Base-by-base conservation (phyloP, 345 rosid species). In the Passiflora organensis region DNA sequence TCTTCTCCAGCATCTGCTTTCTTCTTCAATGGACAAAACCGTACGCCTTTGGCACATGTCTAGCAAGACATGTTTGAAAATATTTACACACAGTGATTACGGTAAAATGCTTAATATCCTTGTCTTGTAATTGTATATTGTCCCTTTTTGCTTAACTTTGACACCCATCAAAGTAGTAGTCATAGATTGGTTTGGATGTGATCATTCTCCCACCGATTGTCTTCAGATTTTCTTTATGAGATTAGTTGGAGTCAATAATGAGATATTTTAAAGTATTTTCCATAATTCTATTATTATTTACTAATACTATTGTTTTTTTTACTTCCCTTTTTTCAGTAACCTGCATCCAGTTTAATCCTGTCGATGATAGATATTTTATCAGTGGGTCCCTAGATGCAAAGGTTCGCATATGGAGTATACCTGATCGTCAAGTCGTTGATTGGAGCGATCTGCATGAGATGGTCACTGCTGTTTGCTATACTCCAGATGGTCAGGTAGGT, bases 21-120 rank as follows among this genome's bases (percentile, higher is more conserved):
- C 99, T 55, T 85, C 99, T 39, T 93, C 99, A 41, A 93, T 89
- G 99, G 99, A 93, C 75, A 93, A 93, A 75, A 93, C 99, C 10
- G 96, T 93, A 63, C 90, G 96, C 34, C 71, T 93, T 39, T 93
- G 99, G 99, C 68, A 83, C 74, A 73, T 89, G 73, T 76, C 79
- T 55, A 84, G 87, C 79, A 72, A 86, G 74, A 73, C 83, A 43
- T 93, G 99, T 74, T 80, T 89, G 82, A 89, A 87, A 80, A 69
- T 83, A 51, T 93, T 86, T 71, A 78, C 96, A 0, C 99, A 93
- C 76, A 86, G 85, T 78, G 95, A 93, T 68, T 93, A 81, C 66
- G 96, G 99, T 93, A 60, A 77, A 86, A n/a, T 74, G 48, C 54
- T 6, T 53, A 50, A 49, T 22, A n/a, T 44, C 22, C 20, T 6